Evolutionary conservation across 352 stramenopile species (phyloP), one percentile per base, ranked within the genome.

Genomic region (Phytopythium chamaehyphon): DNA sequence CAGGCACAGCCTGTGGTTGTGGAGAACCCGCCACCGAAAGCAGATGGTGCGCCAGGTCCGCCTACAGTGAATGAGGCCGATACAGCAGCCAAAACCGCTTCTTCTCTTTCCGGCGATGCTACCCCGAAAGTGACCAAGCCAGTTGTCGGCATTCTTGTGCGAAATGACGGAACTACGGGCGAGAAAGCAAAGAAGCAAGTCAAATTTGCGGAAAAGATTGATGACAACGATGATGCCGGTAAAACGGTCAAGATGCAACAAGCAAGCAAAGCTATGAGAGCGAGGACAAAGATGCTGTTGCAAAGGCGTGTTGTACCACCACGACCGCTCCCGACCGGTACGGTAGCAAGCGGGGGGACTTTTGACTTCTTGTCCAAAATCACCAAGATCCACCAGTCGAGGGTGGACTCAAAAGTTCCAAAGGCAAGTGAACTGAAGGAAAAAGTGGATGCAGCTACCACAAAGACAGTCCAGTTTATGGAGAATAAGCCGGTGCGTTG

Each of bases 301-400:
- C 62, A 63, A 39, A 67, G 61, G 49, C 61, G 64, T 39, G 56
- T 77, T 26, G 50, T 73, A 57, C 66, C 58, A 31, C 23, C 43
- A 24, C 61, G 66, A 26, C 53, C 75, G 11, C 70, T 81, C 47
- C 68, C 68, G 36, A 85, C 82, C 38, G 83, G 83, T 21, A 63
- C 83, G 6, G 83, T 94, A 21, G 83, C 81, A 11, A 86, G 73
- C 50, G 83, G 83, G 19, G 79, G 82, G 0, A 91, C 83, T 35
- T 89, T 94, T 55, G 83, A 94, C 51, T 94, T 94, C 24, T 50
- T 94, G 50, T 85, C 76, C n/a, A 94, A 90, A 62, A 90, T 94
- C 31, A 74, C 59, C 2, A 59, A 44, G 23, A 47, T 59, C 23
- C 33, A 52, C 7, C 54, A 59, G 28, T 8, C 49, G 19, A 45